Evolutionary conservation across 2,329 filamentous ascomycete species (phyloP).

Genomic region (Epichloe sylvatica): DNA sequence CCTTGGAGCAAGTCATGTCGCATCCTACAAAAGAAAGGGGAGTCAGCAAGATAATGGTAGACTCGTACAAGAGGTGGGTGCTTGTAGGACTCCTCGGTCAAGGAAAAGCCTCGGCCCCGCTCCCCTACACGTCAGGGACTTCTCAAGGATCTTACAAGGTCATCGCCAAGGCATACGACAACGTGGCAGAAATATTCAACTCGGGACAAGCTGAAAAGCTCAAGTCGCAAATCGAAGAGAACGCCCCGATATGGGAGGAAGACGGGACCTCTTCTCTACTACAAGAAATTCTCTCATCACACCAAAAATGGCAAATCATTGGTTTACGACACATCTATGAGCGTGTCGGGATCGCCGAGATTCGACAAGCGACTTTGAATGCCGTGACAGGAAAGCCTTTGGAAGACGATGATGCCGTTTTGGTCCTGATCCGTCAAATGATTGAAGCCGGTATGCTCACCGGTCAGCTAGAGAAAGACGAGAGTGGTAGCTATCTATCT

Average conservation of each 20-base stretch:
- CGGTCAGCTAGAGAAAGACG: conserved; percentile 35
- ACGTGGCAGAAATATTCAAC: conserved; percentile 56
- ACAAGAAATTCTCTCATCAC: conserved; percentile 52
- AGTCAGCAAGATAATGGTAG: conserved; percentile 65
- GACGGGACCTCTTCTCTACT: conserved; percentile 66
- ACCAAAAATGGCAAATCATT: conserved; percentile 62
- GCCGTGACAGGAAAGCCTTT: conserved; percentile 37
- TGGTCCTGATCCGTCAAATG: conserved; percentile 39
- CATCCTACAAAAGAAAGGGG: conserved; percentile 50
- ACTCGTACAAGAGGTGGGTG: conserved; percentile 87
- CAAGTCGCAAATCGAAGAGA: conserved; percentile 47
- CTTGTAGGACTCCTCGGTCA: conserved; percentile 58
- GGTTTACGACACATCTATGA: conserved; percentile 59
- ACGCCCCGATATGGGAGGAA: conserved; percentile 44
- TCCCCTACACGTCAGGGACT: conserved; percentile 39
- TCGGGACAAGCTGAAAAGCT: conserved; percentile 40
- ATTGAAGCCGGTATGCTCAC: conserved; percentile 38
- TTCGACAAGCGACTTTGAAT: conserved; percentile 37
- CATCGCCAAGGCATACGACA: conserved; percentile 55
- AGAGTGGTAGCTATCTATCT: conserved; percentile 31
- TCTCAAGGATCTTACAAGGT: conserved; percentile 43
- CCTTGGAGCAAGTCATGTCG: conserved; percentile 51
- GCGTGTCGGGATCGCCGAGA: conserved; percentile 40
- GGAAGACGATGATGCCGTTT: conserved; percentile 27
- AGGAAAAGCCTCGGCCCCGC: conserved; percentile 43